These are phyloP conservation scores for Bimuria novae-zelandiae DNA, from an alignment of 2,329 filamentous ascomycete genomes.

Conservation along the genomic window DNA sequence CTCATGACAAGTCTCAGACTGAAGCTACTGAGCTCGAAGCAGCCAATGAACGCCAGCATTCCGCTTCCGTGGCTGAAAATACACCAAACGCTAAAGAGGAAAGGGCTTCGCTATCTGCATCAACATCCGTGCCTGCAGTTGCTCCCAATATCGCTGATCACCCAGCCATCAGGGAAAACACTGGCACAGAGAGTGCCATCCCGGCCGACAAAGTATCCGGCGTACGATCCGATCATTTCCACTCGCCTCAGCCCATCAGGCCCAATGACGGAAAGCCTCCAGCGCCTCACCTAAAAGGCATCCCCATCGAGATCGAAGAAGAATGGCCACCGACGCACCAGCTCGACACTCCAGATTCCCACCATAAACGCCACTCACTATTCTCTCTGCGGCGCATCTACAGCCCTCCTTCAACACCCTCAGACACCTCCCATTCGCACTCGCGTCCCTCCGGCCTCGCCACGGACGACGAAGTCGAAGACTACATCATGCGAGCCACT, in stretches of 20 bases:
- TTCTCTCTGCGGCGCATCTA: not conserved
- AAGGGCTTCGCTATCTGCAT: too few relatives aligned
- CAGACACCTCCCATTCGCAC: slow-evolving; percentile 1
- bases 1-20: too few relatives aligned
- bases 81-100: too few relatives aligned
- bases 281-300: not conserved
- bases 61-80: too few relatives aligned
- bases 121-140: too few relatives aligned
- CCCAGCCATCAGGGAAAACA: not conserved
- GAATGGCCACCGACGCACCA: not conserved
- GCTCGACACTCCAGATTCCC: not conserved
- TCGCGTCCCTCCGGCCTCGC: slow-evolving; percentile 16
- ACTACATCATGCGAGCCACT: slow-evolving; percentile 1
- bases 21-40: too few relatives aligned
- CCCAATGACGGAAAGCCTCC: not conserved
- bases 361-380: not conserved
- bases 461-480: slow-evolving; percentile 17
- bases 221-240: too few relatives aligned
- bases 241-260: not conserved
- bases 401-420: slow-evolving; percentile 2
- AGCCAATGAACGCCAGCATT: too few relatives aligned
- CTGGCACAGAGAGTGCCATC: not conserved
- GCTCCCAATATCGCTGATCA: not conserved
- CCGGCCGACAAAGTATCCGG: too few relatives aligned
- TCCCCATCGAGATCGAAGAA: not conserved